Base-by-base conservation (phyloP, 441 rosid species). In the Rhodomyrtus psidioides region DNA sequence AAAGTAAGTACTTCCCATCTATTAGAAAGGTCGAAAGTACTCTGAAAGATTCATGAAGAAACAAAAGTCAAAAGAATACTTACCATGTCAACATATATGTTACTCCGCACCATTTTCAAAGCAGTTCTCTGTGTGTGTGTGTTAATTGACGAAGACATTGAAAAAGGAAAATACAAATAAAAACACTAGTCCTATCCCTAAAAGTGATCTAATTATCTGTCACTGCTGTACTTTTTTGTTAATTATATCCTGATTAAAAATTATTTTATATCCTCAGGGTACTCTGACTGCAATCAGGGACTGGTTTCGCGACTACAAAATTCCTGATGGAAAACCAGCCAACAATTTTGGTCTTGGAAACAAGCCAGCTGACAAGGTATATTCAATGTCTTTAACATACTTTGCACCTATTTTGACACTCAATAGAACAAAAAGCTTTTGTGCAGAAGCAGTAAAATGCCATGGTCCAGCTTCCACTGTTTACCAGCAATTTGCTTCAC, bases 281-380 rank as follows among this genome's bases (percentile, higher is more conserved):
- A 97, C 97, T 49, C 93, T 97, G 4, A 94, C 95, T 49, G 96
- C 96, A 57, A 94, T 97, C 79, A 91, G 99, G 88, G 96, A 94
- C 88, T 97, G 98, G 99, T 96, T 97, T 81, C 93, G 98, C 86
- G 99, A 97, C 88, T 97, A 97, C 90, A 97, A 97, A 91, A 94
- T 94, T 86, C 99, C 98, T 13, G 99, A 97, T 84, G 99, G 98
- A 58, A 97, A 97, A 88, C 99, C 99, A 85, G 98, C 99, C 51
- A 97, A 97, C 91, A 95, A 90, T 90, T 97, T 97, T 87, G 99
- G 96, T 84, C 98, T 97, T 58, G 99, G 99, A 88, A 95, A 95
- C 92, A 91, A 94, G 91, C 94, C 99, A 79, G 98, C 95, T 55
- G 92, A 88, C 93, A 96, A 96, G 96, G 99, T 97, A 89, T 83